Evolutionary conservation across 2,329 filamentous ascomycete genomes (phyloP), one percentile per base, ranked within the genome.

Genomic region (Clonostachys rosea): DNA sequence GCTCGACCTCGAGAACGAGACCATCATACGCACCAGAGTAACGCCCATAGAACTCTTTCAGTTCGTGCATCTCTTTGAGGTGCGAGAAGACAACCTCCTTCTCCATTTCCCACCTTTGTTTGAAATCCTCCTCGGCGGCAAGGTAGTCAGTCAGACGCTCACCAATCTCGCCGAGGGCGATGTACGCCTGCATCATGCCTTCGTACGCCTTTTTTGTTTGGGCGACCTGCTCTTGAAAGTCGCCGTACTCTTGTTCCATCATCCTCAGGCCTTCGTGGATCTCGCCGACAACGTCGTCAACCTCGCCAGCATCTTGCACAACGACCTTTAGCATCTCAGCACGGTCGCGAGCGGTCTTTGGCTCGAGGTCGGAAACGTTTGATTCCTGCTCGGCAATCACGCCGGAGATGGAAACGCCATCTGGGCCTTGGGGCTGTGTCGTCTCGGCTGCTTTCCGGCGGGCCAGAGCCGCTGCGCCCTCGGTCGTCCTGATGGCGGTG

Each of bases 401-500:
- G 30, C 83, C 83, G 1, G 84, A 86, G 47, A 87, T 84, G 10
- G 81, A 84, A 2, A 84, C 76, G 14, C 67, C 70, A 30, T 76
- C 75, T 41, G 54, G 56, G 47, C 55, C 61, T 48, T 66, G 76
- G 51, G 59, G 79, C 57, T 62, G 75, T 59, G 63, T 79, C 33
- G 78, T 78, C 54, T 88, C 85, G 40, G 84, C 85, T 0, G 83
- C 86, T 52, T 82, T 86, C 44, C 80, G 78, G 11, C 84, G 80
- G 6, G 85, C 86, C 42, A 84, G 73, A 6, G 83, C 86, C 12
- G 83, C 83, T 6, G 85, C 87, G 33, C 87, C 87, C 68, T 96
- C 91, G 4, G 91, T 96, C 44, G 92, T 90, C 50, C 91, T 88
- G 40, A 96, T 86, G 1, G 92, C 92, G 1, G 86, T 92, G 13